Conservation (phyloP, 2,329 filamentous ascomycete genomes). For the Colletotrichum sp. region DNA sequence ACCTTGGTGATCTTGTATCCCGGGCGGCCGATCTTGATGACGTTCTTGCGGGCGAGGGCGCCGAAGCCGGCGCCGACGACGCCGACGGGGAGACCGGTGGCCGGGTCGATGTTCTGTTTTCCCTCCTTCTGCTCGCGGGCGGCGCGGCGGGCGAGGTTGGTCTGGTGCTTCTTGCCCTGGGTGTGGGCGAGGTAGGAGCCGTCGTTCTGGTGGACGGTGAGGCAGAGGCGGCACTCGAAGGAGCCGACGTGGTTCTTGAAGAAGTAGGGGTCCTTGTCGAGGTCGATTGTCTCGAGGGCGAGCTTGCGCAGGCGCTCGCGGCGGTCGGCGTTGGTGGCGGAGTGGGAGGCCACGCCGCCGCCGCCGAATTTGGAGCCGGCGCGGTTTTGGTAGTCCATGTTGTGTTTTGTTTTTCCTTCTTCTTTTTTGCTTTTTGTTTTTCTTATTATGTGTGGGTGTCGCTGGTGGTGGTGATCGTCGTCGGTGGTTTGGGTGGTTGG, state of each 20-base stretch:
- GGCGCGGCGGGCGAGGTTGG: slow-evolving; percentile 92
- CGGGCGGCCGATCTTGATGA: slow-evolving; percentile 93
- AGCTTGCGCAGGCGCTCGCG: slow-evolving; percentile 97
- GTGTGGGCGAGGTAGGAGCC: slow-evolving; percentile 98
- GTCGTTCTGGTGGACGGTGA: slow-evolving; percentile 99
- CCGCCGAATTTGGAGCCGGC: slow-evolving; percentile 98
- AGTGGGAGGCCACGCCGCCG: slow-evolving; percentile 92
- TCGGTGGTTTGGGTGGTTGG: neutral
- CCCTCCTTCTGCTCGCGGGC: slow-evolving; percentile 96
- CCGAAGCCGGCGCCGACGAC: slow-evolving; percentile 74
- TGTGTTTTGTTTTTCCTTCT: neutral
- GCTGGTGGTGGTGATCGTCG: neutral
- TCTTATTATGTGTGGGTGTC: neutral
- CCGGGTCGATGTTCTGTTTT: slow-evolving; percentile 69
- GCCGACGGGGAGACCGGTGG: slow-evolving; percentile 74
- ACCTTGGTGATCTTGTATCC: slow-evolving; percentile 99
- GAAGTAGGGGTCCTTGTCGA: slow-evolving; percentile 99
- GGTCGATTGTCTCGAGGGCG: slow-evolving; percentile 97
- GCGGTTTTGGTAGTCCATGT: slow-evolving; percentile 88
- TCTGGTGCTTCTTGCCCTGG: slow-evolving; percentile 98
- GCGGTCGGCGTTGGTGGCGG: slow-evolving; percentile 93
- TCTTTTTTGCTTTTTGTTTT: accelerated
- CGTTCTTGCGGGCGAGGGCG: slow-evolving; percentile 72
- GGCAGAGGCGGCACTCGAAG: slow-evolving; percentile 95
- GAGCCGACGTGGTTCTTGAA: slow-evolving; percentile 99